Evolutionary conservation across 2,329 filamentous ascomycete species (phyloP).

Genomic region (Alternaria alternata): DNA sequence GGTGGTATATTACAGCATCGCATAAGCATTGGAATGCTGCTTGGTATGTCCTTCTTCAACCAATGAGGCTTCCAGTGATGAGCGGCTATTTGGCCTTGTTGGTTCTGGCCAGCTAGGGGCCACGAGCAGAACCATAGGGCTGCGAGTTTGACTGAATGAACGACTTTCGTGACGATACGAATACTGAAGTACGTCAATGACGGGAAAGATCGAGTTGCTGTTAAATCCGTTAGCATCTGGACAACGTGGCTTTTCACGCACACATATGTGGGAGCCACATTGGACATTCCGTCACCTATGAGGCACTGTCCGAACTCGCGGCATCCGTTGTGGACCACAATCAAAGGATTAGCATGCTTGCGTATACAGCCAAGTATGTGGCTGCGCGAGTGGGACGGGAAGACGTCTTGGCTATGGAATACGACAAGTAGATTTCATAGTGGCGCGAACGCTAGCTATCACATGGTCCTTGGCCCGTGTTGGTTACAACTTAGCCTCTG

Average conservation of each 20-base stretch:
- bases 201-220: neutral
- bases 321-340: neutral
- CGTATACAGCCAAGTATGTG: neutral
- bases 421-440: neutral
- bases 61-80: neutral
- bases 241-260: neutral
- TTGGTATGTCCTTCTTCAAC: neutral
- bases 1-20: neutral
- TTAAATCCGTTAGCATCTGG: neutral
- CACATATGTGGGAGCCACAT: neutral
- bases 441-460: neutral
- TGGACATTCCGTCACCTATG: neutral
- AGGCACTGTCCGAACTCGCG: too few species aligned
- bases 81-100: neutral
- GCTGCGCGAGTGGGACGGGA: neutral
- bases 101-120: neutral
- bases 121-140: neutral
- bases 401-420: neutral
- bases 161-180: accelerated
- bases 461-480: neutral
- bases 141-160: too few species aligned
- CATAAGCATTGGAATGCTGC: neutral
- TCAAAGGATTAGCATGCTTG: neutral
- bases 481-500: neutral
- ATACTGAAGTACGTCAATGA: neutral